Evolutionary conservation across 306 rosid genomes (phyloP), one percentile per base, ranked within the genome.

Genomic region (Vigna reflexopilosa): DNA sequence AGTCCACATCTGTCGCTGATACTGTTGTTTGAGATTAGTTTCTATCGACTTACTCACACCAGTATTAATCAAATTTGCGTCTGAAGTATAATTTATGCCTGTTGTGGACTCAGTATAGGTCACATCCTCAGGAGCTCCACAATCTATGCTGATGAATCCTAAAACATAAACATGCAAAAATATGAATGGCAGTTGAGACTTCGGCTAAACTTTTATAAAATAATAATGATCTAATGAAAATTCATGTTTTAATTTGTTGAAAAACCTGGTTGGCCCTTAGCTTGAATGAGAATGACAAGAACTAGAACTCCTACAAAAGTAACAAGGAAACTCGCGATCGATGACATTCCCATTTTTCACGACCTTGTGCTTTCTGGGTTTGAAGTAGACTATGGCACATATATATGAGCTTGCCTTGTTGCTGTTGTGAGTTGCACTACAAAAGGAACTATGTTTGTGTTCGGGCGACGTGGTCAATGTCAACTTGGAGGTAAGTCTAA

Each of bases 201-300:
- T 64, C 16, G n/a, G 50, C 4, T 36, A 36, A 38, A n/a, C 8
- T 64, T 63, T 15, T 30, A 8, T 42, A 8, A 15, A 6, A 6
- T 14, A 30, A 62, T 30, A 48, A 48, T 26, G 45, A 15, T 28
- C 2, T 15, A 8, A 6, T 68, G 4, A 28, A 55, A 36, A 6
- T 66, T 66, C 3, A 66, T 30, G 34, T 70, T 76, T 38, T 26
- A 59, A 56, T 56, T 54, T 68, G 64, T 34, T 16, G 30, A 2
- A 58, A 68, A 77, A 81, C 92, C 92, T 77, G 88, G 70, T 82
- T 88, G 92, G 57, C 63, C 87, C 51, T 74, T 85, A 28, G 88
- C 82, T 80, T 70, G 81, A 77, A 82, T 77, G 59, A 68, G 13
- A 77, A 82, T 16, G 17, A 20, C 44, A 55, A 72, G 17, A 72